Conservation (phyloP, 1,139 yeast genomes). For the Fermentozyma sake region DNA sequence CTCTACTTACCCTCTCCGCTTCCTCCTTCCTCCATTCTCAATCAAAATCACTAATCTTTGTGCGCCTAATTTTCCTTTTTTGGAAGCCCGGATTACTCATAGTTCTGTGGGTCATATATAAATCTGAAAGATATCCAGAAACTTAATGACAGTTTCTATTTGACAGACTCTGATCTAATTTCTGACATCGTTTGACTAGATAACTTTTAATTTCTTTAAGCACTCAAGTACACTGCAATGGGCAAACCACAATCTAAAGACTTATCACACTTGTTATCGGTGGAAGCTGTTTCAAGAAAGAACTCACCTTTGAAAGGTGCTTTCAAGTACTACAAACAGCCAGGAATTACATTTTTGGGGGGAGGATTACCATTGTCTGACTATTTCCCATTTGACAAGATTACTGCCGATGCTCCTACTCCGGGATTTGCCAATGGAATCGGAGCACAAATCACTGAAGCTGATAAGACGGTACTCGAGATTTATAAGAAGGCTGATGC, state of each 20-base stretch:
- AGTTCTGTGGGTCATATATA: too few species aligned
- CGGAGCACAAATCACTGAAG: slow-evolving; percentile 57
- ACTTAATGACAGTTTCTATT: too few species aligned
- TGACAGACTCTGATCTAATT: too few species aligned
- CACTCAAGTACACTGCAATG: slow-evolving; percentile 3
- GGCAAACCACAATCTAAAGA: slow-evolving; percentile 49
- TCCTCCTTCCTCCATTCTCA: too few species aligned
- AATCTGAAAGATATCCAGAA: too few species aligned
- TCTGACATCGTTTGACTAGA: too few species aligned
- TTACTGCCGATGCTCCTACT: slow-evolving; percentile 65
- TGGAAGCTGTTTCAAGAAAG: slow-evolving; percentile 71
- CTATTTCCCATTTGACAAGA: slow-evolving; percentile 84
- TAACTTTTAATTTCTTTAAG: too few species aligned
- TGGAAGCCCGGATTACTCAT: too few species aligned
- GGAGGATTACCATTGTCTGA: slow-evolving; percentile 93
- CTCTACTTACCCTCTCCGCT: too few species aligned
- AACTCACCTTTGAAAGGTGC: slow-evolving; percentile 83
- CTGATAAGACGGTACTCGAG: slow-evolving; percentile 40
- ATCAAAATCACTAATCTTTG: too few species aligned
- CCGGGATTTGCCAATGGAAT: slow-evolving; percentile 77
- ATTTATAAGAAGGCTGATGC: slow-evolving; percentile 38
- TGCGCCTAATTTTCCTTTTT: too few species aligned
- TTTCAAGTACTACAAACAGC: slow-evolving; percentile 68
- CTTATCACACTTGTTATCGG: slow-evolving; percentile 68
- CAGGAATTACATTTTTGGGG: slow-evolving; percentile 82